Evolutionary conservation across 129 eudicot genomes (phyloP).

Genomic region (Solidago caesia): DNA sequence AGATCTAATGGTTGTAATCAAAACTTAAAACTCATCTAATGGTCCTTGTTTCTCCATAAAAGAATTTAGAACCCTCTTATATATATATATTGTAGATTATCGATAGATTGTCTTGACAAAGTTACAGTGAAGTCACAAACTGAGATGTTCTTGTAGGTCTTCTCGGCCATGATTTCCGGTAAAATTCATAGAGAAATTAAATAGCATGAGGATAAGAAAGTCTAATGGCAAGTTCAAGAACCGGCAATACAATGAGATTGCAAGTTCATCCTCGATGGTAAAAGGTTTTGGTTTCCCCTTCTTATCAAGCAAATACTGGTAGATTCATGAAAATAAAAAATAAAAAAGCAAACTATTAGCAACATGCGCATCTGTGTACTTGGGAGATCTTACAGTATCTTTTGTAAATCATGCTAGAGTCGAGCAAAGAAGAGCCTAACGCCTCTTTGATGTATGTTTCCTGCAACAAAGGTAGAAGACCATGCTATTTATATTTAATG

Average conservation of each 20-base stretch:
- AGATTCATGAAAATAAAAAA: background rate
- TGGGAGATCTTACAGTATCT: constrained; percentile 52
- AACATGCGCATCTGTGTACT: background rate
- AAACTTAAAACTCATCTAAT: too few species aligned
- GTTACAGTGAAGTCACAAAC: constrained; percentile 50
- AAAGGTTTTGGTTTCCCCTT: too few species aligned
- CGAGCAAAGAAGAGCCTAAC: constrained; percentile 67
- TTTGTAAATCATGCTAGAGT: constrained; percentile 44
- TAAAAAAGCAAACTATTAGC: background rate
- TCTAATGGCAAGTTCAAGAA: background rate
- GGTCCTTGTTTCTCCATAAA: too few species aligned
- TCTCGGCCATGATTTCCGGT: constrained; percentile 67
- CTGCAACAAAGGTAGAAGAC: constrained; percentile 29
- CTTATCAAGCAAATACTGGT: background rate
- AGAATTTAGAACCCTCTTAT: too few species aligned
- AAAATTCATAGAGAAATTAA: constrained; percentile 9
- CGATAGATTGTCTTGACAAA: constrained; percentile 38
- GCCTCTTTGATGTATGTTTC: constrained; percentile 61
- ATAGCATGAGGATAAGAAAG: background rate
- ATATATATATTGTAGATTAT: too few species aligned
- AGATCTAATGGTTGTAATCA: too few species aligned
- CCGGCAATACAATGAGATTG: too few species aligned
- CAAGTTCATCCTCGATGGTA: too few species aligned
- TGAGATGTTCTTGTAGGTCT: constrained; percentile 53
- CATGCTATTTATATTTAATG: background rate